Conservation (phyloP, 257 asterid genomes). For the Nicotiana obtusifolia region DNA sequence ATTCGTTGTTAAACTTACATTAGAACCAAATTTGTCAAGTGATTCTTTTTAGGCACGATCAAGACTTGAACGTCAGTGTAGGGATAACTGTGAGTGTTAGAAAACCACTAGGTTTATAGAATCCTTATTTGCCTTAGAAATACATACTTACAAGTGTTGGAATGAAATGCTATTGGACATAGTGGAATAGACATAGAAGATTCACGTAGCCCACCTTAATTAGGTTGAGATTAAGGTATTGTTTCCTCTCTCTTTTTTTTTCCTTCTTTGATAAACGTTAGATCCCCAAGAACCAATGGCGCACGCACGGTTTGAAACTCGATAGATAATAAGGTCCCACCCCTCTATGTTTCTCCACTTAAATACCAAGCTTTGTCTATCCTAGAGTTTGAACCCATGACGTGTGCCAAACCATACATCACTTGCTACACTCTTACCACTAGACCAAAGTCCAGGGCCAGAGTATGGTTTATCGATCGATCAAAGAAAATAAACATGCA, state of each 20-base stretch:
- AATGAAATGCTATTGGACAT: neutral
- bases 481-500: neutral
- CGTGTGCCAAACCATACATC: no score
- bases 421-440: neutral
- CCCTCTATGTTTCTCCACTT: no score
- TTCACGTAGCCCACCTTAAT: neutral
- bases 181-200: neutral
- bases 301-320: no score
- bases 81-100: neutral
- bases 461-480: neutral
- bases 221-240: neutral
- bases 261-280: no score
- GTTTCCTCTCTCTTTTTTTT: no score
- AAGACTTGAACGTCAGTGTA: neutral
- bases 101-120: neutral
- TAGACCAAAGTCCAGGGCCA: no score
- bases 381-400: fast-evolving
- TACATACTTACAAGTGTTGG: neutral
- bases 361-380: no score
- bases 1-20: neutral
- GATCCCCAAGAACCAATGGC: no score
- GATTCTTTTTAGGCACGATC: neutral
- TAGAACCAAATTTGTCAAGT: neutral
- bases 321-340: no score
- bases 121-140: no score